phyloP scores from a whole-genome alignment of 2,329 filamentous ascomycete genomes.

The Macrophomina phaseolina region DNA sequence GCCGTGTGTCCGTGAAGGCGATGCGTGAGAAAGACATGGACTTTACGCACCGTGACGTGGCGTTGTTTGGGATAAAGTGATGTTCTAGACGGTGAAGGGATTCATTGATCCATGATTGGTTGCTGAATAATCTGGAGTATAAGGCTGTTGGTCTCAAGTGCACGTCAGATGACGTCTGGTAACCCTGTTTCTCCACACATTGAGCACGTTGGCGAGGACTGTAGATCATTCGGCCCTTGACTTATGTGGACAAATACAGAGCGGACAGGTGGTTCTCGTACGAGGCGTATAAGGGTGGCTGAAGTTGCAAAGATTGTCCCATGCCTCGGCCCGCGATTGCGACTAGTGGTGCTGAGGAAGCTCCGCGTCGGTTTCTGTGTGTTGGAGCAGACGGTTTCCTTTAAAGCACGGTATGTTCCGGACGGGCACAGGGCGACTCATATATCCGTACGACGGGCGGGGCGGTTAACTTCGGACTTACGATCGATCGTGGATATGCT shows the following conservation, averaged over 20 bases:
- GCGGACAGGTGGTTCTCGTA: not conserved
- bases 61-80: not conserved
- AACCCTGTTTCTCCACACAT: not conserved
- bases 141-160: not conserved
- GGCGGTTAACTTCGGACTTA: not conserved
- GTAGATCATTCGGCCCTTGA: not conserved
- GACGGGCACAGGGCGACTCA: not conserved
- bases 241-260: not conserved
- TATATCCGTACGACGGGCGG: not conserved
- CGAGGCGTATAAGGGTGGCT: not conserved
- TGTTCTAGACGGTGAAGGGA: not conserved
- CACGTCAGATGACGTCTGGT: not conserved
- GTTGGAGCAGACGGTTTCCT: not conserved
- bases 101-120: not conserved
- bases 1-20: too few relatives aligned
- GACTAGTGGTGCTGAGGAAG: not conserved
- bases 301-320: not conserved
- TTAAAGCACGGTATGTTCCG: not conserved
- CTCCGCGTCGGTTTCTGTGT: not conserved
- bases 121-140: not conserved
- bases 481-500: not conserved
- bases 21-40: too few relatives aligned
- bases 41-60: too few relatives aligned
- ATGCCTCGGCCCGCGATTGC: not conserved
- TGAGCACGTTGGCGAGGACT: not conserved